Base-by-base conservation (phyloP, 1,284 basidiomycete species). In the Irpex sp. region DNA sequence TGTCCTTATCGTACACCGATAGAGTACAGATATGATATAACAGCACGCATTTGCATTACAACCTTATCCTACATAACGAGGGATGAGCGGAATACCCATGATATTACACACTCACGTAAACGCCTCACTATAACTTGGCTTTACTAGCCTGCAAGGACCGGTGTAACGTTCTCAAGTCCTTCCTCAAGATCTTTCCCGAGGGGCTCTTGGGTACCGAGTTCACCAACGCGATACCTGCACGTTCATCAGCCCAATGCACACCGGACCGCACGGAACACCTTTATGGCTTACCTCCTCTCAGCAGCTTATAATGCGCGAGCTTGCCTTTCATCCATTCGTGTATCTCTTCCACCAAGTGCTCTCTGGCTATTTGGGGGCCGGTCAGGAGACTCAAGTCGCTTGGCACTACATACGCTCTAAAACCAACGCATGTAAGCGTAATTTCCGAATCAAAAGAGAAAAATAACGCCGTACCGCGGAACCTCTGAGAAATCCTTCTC, bases 321-420 rank as follows among this genome's bases (percentile, higher is more conserved):
- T 88, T 87, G 18, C 75, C 76, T 65, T 88, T 82, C 11, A 93
- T 87, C 94, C 94, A 96, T 27, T 82, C 82, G 66, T 86, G 85
- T 2, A 96, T 84, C 15, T 83, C 80, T n/a, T 81, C 70, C 6
- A 83, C 83, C 71, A 94, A 90, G 1, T 77, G 76, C 0, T 74
- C 74, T 59, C 80, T 85, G 59, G 86, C 84, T 2, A 76, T 75
- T 43, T 64, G 62, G 22, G 62, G 24, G 0, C 83, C 77, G 1
- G 82, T 81, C 70, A 83, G 32, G n/a, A 49, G n/a, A 3, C 38
- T 10, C 20, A 15, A 3, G 74, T 82, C 62, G 83, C 83, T 78
- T 6, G 84, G 90, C 1, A 94, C 93, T 64, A 96, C 82, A 73
- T 96, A 96, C 9, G 93, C 94, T 73, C 93, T 91, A 54, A 15